Evolutionary conservation across 768 basidiomycete species (phyloP).

Genomic region (Podaxis sp.): DNA sequence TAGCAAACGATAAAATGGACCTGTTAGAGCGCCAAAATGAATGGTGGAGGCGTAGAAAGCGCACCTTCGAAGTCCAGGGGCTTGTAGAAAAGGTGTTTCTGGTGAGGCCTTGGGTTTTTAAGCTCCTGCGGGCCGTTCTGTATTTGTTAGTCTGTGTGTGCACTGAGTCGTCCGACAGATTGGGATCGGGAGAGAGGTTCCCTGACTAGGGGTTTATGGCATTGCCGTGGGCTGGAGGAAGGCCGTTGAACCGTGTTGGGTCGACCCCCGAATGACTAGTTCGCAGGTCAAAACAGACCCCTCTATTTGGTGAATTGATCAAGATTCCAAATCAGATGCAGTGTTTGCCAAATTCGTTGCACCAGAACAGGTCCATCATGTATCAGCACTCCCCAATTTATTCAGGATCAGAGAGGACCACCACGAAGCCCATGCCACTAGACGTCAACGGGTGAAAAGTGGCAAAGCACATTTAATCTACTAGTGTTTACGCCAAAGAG

Average conservation of each 20-base stretch:
- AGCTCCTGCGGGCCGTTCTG: slow-evolving; percentile 8
- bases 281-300: neutral
- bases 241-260: slow-evolving; percentile 8
- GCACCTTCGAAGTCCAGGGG: slow-evolving; percentile 1
- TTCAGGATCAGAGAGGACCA: neutral
- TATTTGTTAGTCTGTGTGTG: slow-evolving; percentile 7
- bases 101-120: slow-evolving; percentile 8
- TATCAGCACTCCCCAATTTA: neutral
- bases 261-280: slow-evolving; percentile 1
- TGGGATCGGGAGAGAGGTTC: slow-evolving; percentile 5
- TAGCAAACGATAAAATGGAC: neutral
- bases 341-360: neutral
- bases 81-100: slow-evolving; percentile 8
- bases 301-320: slow-evolving; percentile 3
- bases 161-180: neutral
- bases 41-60: neutral
- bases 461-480: neutral
- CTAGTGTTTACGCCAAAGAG: neutral
- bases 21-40: neutral
- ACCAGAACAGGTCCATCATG: slow-evolving; percentile 6
- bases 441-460: neutral
- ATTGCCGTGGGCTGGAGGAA: slow-evolving; percentile 5
- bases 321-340: neutral
- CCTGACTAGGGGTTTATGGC: slow-evolving; percentile 8
- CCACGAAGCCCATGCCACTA: neutral